Percentiles rank a stretch among this genome's conserved stretches.
phyloP scores from a whole-genome alignment of 305 asterid genomes.

The Fraxinus greggii region DNA sequence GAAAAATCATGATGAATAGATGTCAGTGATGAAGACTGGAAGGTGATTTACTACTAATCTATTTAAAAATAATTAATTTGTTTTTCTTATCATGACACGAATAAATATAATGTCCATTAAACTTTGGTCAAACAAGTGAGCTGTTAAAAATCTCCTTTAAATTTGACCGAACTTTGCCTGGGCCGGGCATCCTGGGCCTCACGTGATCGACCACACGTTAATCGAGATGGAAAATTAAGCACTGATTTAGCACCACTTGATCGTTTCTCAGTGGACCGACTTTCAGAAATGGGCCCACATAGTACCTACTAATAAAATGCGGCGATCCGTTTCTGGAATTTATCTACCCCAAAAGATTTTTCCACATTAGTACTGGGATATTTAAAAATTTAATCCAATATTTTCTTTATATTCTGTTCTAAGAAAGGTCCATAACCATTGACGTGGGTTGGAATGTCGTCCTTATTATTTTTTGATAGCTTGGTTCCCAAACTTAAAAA shows the following conservation, averaged over 20 bases:
- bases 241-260: slow-evolving; percentile 48
- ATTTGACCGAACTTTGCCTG: slow-evolving; percentile 62
- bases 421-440: not conserved
- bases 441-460: not conserved
- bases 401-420: not conserved
- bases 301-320: slow-evolving; percentile 24
- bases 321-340: slow-evolving; percentile 53
- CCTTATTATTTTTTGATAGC: not conserved
- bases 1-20: not conserved
- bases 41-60: no score
- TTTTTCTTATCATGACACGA: no score
- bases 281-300: slow-evolving; percentile 29
- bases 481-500: not conserved
- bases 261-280: slow-evolving; percentile 60
- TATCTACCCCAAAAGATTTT: not conserved
- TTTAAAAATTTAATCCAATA: slow-evolving; percentile 22
- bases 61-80: no score
- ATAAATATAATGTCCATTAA: no score
- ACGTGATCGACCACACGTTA: slow-evolving; percentile 73
- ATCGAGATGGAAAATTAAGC: slow-evolving; percentile 45
- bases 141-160: slow-evolving; percentile 19
- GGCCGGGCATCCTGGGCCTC: slow-evolving; percentile 40
- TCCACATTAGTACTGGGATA: slow-evolving; percentile 22
- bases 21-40: not conserved
- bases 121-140: slow-evolving; percentile 41